phyloP scores from a whole-genome alignment of 2,329 filamentous ascomycete genomes.

The Beauveria medogensis region DNA sequence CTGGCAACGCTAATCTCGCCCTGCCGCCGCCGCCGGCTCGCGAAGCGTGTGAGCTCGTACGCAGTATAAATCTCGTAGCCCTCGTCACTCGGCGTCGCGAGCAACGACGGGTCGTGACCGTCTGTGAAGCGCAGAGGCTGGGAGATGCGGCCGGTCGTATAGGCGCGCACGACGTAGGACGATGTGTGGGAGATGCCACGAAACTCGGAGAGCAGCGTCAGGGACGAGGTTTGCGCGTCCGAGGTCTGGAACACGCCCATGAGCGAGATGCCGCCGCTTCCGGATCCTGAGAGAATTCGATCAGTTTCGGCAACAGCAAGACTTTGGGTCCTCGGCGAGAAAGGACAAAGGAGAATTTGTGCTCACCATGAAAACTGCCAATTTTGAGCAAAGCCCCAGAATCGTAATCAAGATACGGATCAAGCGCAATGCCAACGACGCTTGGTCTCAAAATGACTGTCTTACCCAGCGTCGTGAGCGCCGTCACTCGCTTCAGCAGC shows the following conservation, averaged over 20 bases:
- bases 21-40: constrained; percentile 23
- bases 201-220: neutral
- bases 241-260: constrained; percentile 8
- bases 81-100: constrained; percentile 31
- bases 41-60: constrained; percentile 56
- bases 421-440: constrained; percentile 61
- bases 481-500: constrained; percentile 76
- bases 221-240: neutral
- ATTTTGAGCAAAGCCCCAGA: constrained; percentile 69
- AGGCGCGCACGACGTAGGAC: constrained; percentile 5
- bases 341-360: neutral
- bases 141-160: constrained; percentile 1
- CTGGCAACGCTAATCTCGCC: constrained; percentile 50
- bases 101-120: neutral
- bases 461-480: constrained; percentile 58
- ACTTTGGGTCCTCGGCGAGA: neutral
- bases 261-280: constrained; percentile 59
- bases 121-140: neutral
- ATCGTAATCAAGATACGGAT: constrained; percentile 68
- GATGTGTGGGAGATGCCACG: neutral
- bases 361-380: constrained; percentile 63
- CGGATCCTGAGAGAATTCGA: constrained; percentile 30
- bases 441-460: constrained; percentile 78
- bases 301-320: neutral
- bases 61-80: constrained; percentile 79